Evolutionary conservation across 2,329 filamentous ascomycete species (phyloP), one percentile per base, ranked within the genome.

Genomic region (Exophiala aquamarina): DNA sequence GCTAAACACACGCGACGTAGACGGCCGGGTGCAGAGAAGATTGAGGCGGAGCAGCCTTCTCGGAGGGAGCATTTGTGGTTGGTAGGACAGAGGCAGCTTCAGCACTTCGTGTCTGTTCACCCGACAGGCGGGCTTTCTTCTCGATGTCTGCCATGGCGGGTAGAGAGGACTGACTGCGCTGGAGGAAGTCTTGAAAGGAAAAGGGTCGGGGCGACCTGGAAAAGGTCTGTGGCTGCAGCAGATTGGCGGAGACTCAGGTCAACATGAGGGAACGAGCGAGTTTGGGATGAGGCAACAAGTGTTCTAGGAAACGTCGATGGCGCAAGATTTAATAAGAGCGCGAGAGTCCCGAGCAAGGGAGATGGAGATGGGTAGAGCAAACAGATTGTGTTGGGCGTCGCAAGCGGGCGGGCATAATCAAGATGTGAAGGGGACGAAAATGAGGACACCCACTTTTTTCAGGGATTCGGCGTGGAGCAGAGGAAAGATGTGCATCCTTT

Each of bases 51-150:
- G 85, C 78, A 63, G 52, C 31, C 77, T 91, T 92, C 68, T 91
- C 83, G 45, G 76, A 86, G 23, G 51, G 35, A n/a, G 47, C 34
- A 68, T 92, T 95, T 68, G 88, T 81, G 9, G 85, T 90, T 21
- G 91, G 91, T 65, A 96, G 77, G 49, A 89, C 76, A 9, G 57
- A 38, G 9, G 52, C 44, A 11, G 59, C 63, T 55, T 67, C 66
- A 43, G 65, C 60, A 43, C 70, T 61, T 68, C 86, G 80, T 47
- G 80, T 74, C 61, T 79, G 75, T 69, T 95, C 91, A 69, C 87
- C 87, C 37, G 89, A 95, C 62, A 83, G 77, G 66, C 91, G 86
- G 61, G 79, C 84, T 74, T 95, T 96, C 70, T 95, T 87, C 66
- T 87, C 75, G 66, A 79, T 86, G 62, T 74, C 72, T 55, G 70